These are phyloP conservation scores for Spergularia marina DNA, from an alignment of 148 eudicot species.

Conservation along the genomic window DNA sequence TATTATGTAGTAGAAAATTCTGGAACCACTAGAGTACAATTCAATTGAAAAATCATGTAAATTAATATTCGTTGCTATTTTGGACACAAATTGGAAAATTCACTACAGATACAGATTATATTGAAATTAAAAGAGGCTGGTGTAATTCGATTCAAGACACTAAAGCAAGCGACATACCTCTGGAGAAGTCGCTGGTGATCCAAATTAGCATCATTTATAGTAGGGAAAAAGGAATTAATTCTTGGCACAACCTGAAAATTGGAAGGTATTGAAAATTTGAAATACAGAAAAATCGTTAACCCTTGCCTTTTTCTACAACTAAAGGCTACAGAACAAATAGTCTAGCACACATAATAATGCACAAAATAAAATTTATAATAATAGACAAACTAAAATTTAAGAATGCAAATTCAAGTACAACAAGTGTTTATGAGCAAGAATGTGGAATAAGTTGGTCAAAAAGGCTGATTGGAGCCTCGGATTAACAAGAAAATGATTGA, in stretches of 20 bases:
- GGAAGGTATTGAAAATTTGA: slow-evolving; percentile 12
- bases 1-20: not conserved
- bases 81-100: not conserved
- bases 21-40: not conserved
- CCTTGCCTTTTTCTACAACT: not conserved
- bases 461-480: not conserved
- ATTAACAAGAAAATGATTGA: too few relatives aligned
- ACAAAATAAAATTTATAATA: not conserved
- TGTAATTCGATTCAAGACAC: not conserved
- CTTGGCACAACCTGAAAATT: slow-evolving; percentile 73
- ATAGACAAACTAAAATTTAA: not conserved
- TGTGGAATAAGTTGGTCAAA: not conserved
- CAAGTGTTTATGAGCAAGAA: not conserved
- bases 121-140: not conserved
- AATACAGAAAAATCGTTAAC: not conserved
- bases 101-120: not conserved
- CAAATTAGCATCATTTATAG: slow-evolving; percentile 65
- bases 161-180: slow-evolving; percentile 46
- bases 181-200: slow-evolving; percentile 75
- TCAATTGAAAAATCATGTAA: too few relatives aligned
- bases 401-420: not conserved
- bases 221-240: slow-evolving; percentile 69
- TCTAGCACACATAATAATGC: not conserved
- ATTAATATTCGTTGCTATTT: not conserved
- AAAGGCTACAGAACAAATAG: not conserved